Conservation (phyloP, 208 protist species). For the Pavlovales sp. region DNA sequence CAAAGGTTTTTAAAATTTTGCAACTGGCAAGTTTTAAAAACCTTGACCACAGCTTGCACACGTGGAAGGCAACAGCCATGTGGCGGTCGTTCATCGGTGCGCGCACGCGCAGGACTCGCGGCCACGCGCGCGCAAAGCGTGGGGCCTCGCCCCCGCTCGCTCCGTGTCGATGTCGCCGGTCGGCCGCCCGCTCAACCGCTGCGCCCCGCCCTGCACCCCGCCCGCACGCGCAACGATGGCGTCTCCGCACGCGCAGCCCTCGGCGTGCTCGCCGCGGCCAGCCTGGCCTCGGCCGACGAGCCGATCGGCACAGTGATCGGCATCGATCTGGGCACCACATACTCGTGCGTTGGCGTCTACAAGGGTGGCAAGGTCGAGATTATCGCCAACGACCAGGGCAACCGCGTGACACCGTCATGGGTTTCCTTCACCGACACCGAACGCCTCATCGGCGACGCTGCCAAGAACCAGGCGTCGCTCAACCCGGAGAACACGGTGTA, state of each 20-base stretch:
- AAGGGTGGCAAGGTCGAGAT: constrained; percentile 80
- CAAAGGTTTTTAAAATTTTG: too few species aligned
- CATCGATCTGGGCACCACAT: constrained; percentile 70
- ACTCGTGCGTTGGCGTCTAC: constrained; percentile 65
- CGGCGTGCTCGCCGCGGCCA: neutral
- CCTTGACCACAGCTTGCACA: too few species aligned
- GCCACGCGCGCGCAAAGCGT: too few species aligned
- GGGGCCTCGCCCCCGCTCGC: too few species aligned
- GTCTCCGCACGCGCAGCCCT: neutral
- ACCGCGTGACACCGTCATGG: constrained; percentile 96
- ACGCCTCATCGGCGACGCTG: constrained; percentile 72
- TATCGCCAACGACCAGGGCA: constrained; percentile 98
- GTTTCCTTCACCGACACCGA: constrained; percentile 89
- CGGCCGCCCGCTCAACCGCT: too few species aligned
- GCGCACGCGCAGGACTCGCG: too few species aligned
- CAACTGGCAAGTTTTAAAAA: too few species aligned
- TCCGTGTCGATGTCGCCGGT: too few species aligned
- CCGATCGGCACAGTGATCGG: constrained; percentile 56
- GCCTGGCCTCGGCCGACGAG: neutral
- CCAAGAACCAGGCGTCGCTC: constrained; percentile 79
- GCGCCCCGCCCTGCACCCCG: too few species aligned
- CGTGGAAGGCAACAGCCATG: too few species aligned
- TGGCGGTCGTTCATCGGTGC: too few species aligned
- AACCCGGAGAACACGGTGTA: constrained; percentile 85
- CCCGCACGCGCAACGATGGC: too few species aligned